Percentiles rank a stretch among this genome's conserved stretches.
Evolutionary conservation across 768 basidiomycete genomes (phyloP).

Genomic region (Pisolithus microcarpus): DNA sequence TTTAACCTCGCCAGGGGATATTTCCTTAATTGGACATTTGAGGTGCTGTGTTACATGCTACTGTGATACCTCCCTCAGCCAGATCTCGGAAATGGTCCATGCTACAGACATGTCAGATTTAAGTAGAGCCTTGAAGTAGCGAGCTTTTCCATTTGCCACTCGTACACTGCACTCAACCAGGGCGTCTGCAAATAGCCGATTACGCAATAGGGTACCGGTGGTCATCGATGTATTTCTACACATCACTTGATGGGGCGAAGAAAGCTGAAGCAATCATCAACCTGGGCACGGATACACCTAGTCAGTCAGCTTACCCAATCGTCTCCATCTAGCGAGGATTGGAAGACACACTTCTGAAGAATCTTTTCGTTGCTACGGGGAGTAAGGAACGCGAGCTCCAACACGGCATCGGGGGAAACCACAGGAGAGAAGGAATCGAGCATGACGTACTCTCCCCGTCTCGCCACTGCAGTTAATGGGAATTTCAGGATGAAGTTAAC

Average conservation of each 20-base stretch:
- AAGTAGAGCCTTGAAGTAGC: constrained; percentile 26
- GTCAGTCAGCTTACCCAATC: constrained; percentile 25
- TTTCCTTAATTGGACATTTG: neutral
- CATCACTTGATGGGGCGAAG: constrained; percentile 10
- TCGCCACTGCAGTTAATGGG: constrained; percentile 10
- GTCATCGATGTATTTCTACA: constrained; percentile 4
- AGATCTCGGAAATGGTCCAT: constrained; percentile 37
- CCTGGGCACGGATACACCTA: neutral
- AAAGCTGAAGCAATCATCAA: constrained; percentile 6
- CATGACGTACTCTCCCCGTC: constrained; percentile 32
- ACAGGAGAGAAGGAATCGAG: constrained; percentile 31
- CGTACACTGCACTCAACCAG: constrained; percentile 23
- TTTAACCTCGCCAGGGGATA: constrained; percentile 2
- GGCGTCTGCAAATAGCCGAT: neutral
- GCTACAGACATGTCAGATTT: constrained; percentile 18
- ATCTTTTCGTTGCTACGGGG: constrained; percentile 27
- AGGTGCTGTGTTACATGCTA: neutral
- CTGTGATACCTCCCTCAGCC: constrained; percentile 23
- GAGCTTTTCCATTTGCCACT: constrained; percentile 13
- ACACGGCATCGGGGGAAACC: constrained; percentile 10
- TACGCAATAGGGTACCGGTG: neutral
- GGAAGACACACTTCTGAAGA: constrained; percentile 21
- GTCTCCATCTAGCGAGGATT: constrained; percentile 25
- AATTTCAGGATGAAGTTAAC: constrained; percentile 12
- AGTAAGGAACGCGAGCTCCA: constrained; percentile 33